Conservation (phyloP, 2,329 filamentous ascomycete genomes). For the Graphilbum fragrans region DNA sequence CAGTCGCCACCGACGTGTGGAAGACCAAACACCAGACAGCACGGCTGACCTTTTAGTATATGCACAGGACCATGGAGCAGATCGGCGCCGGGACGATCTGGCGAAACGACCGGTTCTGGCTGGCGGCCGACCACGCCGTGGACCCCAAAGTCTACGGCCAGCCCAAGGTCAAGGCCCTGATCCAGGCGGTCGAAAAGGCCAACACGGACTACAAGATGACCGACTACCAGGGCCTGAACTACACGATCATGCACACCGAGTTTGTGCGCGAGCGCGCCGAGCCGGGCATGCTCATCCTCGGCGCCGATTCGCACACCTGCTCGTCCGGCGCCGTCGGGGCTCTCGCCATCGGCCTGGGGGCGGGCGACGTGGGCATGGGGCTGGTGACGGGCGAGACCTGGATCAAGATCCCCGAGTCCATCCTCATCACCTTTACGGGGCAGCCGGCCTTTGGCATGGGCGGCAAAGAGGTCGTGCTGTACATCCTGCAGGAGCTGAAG, state of each 20-base stretch:
- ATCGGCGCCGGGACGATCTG: constrained; percentile 29
- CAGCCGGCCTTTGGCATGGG: constrained; percentile 19
- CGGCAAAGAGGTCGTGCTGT: constrained; percentile 26
- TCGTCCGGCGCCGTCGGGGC: constrained; percentile 22
- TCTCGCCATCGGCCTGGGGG: constrained; percentile 24
- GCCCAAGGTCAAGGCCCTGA: constrained; percentile 22
- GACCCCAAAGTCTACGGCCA: constrained; percentile 27
- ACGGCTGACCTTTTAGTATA: constrained; percentile 14
- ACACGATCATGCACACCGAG: constrained; percentile 27
- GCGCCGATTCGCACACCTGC: constrained; percentile 26
- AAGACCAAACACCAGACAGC: not conserved
- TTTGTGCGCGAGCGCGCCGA: constrained; percentile 23
- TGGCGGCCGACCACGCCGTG: constrained; percentile 34
- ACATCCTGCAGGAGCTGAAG: constrained; percentile 23
- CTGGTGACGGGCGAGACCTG: constrained; percentile 25
- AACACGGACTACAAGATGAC: constrained; percentile 29
- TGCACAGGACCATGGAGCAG: constrained; percentile 26
- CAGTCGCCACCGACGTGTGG: no score
- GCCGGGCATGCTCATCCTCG: constrained; percentile 24
- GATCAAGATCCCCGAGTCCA: constrained; percentile 25
- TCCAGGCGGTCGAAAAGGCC: constrained; percentile 23
- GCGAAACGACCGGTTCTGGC: constrained; percentile 37
- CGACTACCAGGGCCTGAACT: constrained; percentile 24
- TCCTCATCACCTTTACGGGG: constrained; percentile 21
- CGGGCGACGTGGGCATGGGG: constrained; percentile 23